Evolutionary conservation across 345 rosid genomes (phyloP).

Genomic region (Euphorbia tirucalli): DNA sequence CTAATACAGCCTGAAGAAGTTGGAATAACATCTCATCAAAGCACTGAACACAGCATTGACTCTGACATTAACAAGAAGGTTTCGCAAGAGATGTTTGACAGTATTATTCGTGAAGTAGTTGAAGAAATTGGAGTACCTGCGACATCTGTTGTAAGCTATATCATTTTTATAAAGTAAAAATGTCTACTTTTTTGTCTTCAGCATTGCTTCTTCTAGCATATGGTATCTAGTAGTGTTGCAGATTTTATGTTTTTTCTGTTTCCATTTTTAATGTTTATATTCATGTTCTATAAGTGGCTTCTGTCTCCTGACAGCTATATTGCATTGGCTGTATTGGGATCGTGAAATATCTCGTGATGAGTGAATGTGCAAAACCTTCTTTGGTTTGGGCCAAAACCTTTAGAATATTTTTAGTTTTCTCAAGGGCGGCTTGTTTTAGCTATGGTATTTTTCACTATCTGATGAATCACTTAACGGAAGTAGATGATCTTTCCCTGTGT

Average conservation of each 20-base stretch:
- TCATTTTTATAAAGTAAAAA: constrained; percentile 2
- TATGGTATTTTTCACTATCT: too few species aligned
- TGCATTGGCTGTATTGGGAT: too few species aligned
- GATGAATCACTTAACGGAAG: too few species aligned
- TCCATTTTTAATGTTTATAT: background rate
- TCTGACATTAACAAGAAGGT: constrained; percentile 48
- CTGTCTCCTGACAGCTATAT: too few species aligned
- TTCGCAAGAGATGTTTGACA: constrained; percentile 73
- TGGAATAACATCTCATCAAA: constrained; percentile 47
- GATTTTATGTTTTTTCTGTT: background rate
- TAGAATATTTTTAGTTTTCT: too few species aligned
- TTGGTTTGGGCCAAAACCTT: too few species aligned
- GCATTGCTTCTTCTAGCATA: constrained; percentile 1
- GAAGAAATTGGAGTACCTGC: constrained; percentile 91
- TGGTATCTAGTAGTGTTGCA: background rate
- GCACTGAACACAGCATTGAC: constrained; percentile 21
- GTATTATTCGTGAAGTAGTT: constrained; percentile 71
- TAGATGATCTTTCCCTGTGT: too few species aligned
- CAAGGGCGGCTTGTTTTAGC: too few species aligned
- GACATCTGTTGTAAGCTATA: constrained; percentile 58
- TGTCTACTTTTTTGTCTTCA: background rate
- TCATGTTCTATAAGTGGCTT: too few species aligned
- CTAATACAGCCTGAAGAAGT: constrained; percentile 59
- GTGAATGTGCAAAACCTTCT: too few species aligned
- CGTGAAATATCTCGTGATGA: too few species aligned